Evolutionary conservation across 352 stramenopile genomes (phyloP).

Genomic region (Phytophthora pinifolia): DNA sequence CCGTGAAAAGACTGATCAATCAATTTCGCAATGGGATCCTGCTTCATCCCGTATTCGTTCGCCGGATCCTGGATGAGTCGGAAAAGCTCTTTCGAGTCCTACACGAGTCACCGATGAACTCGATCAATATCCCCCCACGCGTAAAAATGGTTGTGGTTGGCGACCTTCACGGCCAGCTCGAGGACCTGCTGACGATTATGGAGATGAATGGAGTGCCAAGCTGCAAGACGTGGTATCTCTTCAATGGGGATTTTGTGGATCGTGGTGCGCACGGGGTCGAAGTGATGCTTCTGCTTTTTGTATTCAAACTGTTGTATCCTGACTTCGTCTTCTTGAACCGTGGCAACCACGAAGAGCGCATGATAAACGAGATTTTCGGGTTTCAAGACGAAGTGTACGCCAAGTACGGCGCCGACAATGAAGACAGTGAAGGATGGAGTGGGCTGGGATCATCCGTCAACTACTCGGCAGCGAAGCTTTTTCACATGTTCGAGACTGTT

Average conservation of each 20-base stretch:
- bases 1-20: slow-evolving; percentile 69
- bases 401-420: slow-evolving; percentile 62
- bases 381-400: slow-evolving; percentile 77
- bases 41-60: slow-evolving; percentile 63
- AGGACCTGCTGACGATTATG: slow-evolving; percentile 92
- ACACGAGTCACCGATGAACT: slow-evolving; percentile 47
- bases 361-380: slow-evolving; percentile 90
- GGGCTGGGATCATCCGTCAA: slow-evolving; percentile 45
- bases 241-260: slow-evolving; percentile 97
- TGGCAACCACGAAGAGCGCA: slow-evolving; percentile 93
- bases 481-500: slow-evolving; percentile 70
- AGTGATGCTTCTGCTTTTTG: slow-evolving; percentile 82
- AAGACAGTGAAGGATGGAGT: slow-evolving; percentile 57
- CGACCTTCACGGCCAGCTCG: slow-evolving; percentile 90
- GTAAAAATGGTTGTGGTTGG: slow-evolving; percentile 87
- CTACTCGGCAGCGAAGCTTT: slow-evolving; percentile 61
- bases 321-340: slow-evolving; percentile 89
- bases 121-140: slow-evolving; percentile 56
- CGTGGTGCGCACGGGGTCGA: slow-evolving; percentile 88
- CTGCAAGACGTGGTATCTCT: slow-evolving; percentile 90
- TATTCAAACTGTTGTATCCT: slow-evolving; percentile 86
- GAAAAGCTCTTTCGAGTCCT: slow-evolving; percentile 37
- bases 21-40: slow-evolving; percentile 70
- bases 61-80: slow-evolving; percentile 57
- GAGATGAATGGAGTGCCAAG: slow-evolving; percentile 85